These are phyloP conservation scores for Cryptococcus maquisensis DNA, from an alignment of 1,284 basidiomycete genomes.

Conservation along the genomic window DNA sequence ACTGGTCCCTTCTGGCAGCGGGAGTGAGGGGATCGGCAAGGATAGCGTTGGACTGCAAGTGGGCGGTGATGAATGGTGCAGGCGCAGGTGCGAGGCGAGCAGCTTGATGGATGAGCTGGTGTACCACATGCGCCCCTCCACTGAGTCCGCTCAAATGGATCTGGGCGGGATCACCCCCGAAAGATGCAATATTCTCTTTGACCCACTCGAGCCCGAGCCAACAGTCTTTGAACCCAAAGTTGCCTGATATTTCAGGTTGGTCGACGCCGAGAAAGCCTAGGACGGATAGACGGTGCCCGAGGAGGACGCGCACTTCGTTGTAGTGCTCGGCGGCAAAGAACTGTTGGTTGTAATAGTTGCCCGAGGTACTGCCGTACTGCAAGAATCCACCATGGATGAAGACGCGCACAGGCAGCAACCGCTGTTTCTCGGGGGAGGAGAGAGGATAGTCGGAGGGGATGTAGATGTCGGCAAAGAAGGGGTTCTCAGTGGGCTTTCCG, in stretches of 20 bases:
- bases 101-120: constrained; percentile 66
- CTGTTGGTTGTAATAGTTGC: constrained; percentile 55
- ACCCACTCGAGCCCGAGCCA: constrained; percentile 64
- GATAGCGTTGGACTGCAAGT: constrained; percentile 68
- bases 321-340: constrained; percentile 63
- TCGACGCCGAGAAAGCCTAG: constrained; percentile 69
- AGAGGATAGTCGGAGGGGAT: constrained; percentile 53
- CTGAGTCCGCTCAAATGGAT: constrained; percentile 65
- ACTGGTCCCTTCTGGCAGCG: constrained; percentile 59
- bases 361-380: constrained; percentile 66
- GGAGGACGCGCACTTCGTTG: constrained; percentile 61
- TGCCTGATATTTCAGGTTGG: constrained; percentile 57
- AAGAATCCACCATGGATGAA: constrained; percentile 76
- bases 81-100: constrained; percentile 57
- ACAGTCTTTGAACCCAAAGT: constrained; percentile 73
- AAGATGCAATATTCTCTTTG: constrained; percentile 56
- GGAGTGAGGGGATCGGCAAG: constrained; percentile 53
- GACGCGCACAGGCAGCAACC: constrained; percentile 63
- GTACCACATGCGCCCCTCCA: constrained; percentile 69
- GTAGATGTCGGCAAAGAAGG: constrained; percentile 70
- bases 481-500: constrained; percentile 65
- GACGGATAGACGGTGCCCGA: constrained; percentile 51
- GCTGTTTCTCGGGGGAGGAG: constrained; percentile 50
- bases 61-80: constrained; percentile 63
- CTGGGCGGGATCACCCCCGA: constrained; percentile 58